These are phyloP conservation scores for Metarhizium album DNA, from an alignment of 2,329 filamentous ascomycete genomes.

Conservation along the genomic window DNA sequence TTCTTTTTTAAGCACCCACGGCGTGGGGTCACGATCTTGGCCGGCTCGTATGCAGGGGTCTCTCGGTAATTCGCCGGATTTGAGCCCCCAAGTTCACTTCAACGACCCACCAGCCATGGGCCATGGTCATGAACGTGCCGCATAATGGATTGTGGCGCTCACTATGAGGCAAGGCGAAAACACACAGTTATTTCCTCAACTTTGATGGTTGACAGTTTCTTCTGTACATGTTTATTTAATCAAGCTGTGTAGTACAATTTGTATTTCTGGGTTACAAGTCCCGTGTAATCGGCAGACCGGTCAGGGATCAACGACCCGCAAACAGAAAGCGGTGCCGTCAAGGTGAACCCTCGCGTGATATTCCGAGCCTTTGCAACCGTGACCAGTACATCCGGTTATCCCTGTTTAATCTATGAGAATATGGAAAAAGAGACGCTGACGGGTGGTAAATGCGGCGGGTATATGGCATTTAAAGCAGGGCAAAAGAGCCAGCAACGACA, in stretches of 20 bases:
- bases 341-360: not conserved
- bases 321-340: not conserved
- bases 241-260: not conserved
- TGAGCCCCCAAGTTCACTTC: too few species aligned
- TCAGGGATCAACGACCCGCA: not conserved
- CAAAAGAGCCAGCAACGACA: constrained; percentile 6
- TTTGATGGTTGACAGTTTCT: too few species aligned
- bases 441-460: not conserved
- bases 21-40: too few species aligned
- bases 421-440: not conserved
- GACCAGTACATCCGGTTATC: constrained; percentile 3
- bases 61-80: too few species aligned
- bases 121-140: too few species aligned
- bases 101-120: too few species aligned
- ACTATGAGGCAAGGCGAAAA: too few species aligned
- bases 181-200: too few species aligned
- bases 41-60: too few species aligned
- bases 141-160: too few species aligned
- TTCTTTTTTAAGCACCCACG: too few species aligned
- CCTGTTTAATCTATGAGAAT: not conserved
- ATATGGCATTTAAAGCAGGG: constrained; percentile 8
- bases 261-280: not conserved
- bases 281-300: not conserved
- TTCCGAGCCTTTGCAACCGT: not conserved
- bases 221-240: too few species aligned